phyloP scores from a whole-genome alignment of 2,329 filamentous ascomycete genomes.

The Claviceps arundinis region DNA sequence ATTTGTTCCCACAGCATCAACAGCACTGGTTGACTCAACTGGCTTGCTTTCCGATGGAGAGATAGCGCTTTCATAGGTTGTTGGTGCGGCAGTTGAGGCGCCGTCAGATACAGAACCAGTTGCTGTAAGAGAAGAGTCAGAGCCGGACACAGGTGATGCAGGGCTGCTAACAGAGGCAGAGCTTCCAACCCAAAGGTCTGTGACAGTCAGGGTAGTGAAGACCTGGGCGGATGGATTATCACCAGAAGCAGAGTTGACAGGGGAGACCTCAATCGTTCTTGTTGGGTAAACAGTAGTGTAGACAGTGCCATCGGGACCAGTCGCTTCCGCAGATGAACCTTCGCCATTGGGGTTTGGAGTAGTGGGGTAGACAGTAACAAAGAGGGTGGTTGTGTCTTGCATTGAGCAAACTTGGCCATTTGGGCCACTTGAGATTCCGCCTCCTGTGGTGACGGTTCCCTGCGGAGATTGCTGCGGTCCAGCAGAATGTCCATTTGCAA shows the following conservation, averaged over 20 bases:
- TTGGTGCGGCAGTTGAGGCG: conserved; percentile 8
- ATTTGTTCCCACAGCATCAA: conserved; percentile 7
- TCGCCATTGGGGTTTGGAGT: conserved; percentile 10
- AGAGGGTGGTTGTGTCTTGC: conserved; percentile 29
- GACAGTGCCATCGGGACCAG: conserved; percentile 10
- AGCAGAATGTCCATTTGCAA: conserved; percentile 5
- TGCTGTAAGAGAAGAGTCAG: conserved; percentile 7
- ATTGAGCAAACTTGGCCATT: conserved; percentile 24
- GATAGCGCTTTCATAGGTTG: conserved; percentile 7
- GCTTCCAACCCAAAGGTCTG: conserved; percentile 18
- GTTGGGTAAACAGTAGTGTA: conserved; percentile 13
- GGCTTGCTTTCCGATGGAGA: conserved; percentile 8
- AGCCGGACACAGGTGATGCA: background rate
- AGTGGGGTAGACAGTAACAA: conserved; percentile 31
- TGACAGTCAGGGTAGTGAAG: conserved; percentile 23
- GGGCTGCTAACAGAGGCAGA: conserved; percentile 6
- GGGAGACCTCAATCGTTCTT: conserved; percentile 14
- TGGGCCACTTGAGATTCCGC: conserved; percentile 3
- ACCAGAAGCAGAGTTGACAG: conserved; percentile 7
- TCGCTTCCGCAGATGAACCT: conserved; percentile 4
- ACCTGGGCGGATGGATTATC: conserved; percentile 12
- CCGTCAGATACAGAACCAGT: conserved; percentile 8
- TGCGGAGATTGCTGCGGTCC: conserved; percentile 3
- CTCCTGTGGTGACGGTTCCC: conserved; percentile 3
- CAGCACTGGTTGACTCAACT: conserved; percentile 6